Percentiles rank a stretch among this genome's conserved stretches.
These are phyloP conservation scores for Rhizopogon rudus DNA, from an alignment of 768 basidiomycete genomes.

Conservation along the genomic window DNA sequence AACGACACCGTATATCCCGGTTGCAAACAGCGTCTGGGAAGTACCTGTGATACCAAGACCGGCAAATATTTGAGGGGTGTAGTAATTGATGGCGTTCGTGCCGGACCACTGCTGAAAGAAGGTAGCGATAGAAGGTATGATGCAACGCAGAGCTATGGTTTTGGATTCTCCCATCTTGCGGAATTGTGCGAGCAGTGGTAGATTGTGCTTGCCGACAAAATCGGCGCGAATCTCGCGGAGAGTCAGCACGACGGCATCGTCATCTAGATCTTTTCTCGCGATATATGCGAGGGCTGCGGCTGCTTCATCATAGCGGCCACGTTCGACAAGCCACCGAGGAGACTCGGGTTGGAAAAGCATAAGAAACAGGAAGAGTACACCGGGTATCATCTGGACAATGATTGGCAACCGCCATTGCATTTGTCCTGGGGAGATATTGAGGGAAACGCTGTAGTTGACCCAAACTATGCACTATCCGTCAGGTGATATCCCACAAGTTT, in stretches of 20 bases:
- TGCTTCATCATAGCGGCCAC: constrained; percentile 29
- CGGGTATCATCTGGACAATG: constrained; percentile 33
- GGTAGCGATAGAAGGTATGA: constrained; percentile 28
- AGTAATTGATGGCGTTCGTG: constrained; percentile 39
- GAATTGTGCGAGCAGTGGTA: constrained; percentile 22
- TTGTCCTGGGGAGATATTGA: constrained; percentile 20
- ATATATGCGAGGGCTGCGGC: constrained; percentile 26
- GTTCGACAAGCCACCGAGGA: constrained; percentile 36
- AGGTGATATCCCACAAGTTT: too few relatives aligned
- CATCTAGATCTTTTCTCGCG: constrained; percentile 15
- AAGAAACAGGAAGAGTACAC: constrained; percentile 28
- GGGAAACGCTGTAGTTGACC: constrained; percentile 30
- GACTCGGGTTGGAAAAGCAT: constrained; percentile 39
- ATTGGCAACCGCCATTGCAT: constrained; percentile 35
- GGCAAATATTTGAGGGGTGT: constrained; percentile 32
- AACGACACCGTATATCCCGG: constrained; percentile 37
- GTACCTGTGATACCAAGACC: constrained; percentile 29
- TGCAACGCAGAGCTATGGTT: constrained; percentile 23
- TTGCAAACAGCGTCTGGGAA: constrained; percentile 30
- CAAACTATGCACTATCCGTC: constrained; percentile 26
- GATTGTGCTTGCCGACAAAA: constrained; percentile 25
- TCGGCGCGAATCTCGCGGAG: constrained; percentile 32
- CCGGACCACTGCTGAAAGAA: constrained; percentile 38
- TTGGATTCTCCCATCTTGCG: constrained; percentile 29
- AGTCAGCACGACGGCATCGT: constrained; percentile 24